Evolutionary conservation across 805 yeast genomes (phyloP).

Genomic region (Candida coquimbonensis): DNA sequence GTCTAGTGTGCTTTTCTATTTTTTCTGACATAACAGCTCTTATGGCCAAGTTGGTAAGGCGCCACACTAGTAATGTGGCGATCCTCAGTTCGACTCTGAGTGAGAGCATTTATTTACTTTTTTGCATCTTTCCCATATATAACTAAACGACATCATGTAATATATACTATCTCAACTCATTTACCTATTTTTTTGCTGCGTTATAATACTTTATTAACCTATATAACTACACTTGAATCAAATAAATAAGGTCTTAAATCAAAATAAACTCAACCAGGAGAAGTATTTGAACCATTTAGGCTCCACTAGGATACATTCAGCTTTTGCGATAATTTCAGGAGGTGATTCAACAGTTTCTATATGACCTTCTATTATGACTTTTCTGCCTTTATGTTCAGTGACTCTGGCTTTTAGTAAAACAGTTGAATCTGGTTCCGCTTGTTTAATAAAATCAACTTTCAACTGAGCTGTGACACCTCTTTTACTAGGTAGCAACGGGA

Average conservation of each 20-base stretch:
- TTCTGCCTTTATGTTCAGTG: conserved; percentile 62
- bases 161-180: too few species aligned
- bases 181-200: too few species aligned
- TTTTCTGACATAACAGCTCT: conserved; percentile 26
- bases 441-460: conserved; percentile 48
- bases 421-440: conserved; percentile 47
- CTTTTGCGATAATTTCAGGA: conserved; percentile 46
- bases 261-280: conserved; percentile 42
- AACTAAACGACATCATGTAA: too few species aligned
- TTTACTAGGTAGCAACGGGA: conserved; percentile 67
- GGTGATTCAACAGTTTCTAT: conserved; percentile 43
- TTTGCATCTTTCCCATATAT: neutral
- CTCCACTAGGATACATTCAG: conserved; percentile 69
- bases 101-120: conserved; percentile 43
- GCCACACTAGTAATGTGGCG: conserved; percentile 80
- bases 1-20: too few species aligned
- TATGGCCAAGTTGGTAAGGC: conserved; percentile 70
- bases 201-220: too few species aligned
- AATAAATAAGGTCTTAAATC: neutral
- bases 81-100: conserved; percentile 74
- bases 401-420: conserved; percentile 67
- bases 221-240: neutral
- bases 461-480: conserved; percentile 87
- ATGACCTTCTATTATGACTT: conserved; percentile 69
- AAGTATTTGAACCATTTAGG: conserved; percentile 83